phyloP scores from a whole-genome alignment of 2,329 filamentous ascomycete genomes.

The Cercospora sp. region DNA sequence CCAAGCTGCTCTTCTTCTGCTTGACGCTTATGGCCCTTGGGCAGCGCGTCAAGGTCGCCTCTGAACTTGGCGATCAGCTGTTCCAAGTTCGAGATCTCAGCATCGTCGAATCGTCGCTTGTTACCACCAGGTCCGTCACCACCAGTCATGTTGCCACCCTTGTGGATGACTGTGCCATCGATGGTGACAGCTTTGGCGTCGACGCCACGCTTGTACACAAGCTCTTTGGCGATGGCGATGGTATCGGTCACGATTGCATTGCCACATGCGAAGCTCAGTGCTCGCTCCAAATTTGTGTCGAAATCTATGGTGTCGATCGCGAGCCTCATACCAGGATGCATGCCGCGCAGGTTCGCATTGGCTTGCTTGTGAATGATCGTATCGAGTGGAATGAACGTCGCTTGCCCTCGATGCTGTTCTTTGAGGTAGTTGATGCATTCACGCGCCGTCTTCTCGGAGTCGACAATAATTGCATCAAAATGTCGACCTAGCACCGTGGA shows the following conservation, averaged over 20 bases:
- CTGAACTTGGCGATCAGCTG: slow-evolving; percentile 73
- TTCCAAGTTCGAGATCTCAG: slow-evolving; percentile 82
- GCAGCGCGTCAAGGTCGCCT: slow-evolving; percentile 75
- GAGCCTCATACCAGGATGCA: slow-evolving; percentile 77
- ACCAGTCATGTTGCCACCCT: slow-evolving; percentile 94
- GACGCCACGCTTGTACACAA: slow-evolving; percentile 81
- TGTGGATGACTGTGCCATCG: slow-evolving; percentile 95
- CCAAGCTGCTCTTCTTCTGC: slow-evolving; percentile 78
- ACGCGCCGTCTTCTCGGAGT: slow-evolving; percentile 89
- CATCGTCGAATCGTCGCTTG: slow-evolving; percentile 77
- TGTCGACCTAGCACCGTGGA: slow-evolving; percentile 88
- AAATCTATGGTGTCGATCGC: slow-evolving; percentile 97
- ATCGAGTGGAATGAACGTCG: slow-evolving; percentile 94
- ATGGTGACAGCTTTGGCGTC: slow-evolving; percentile 92
- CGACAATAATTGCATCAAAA: slow-evolving; percentile 92
- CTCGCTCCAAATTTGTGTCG: slow-evolving; percentile 81
- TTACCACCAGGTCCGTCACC: slow-evolving; percentile 77
- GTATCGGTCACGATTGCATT: slow-evolving; percentile 93
- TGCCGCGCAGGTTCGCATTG: slow-evolving; percentile 86
- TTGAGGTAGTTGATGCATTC: slow-evolving; percentile 95
- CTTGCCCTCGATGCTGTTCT: slow-evolving; percentile 80
- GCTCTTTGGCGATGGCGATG: slow-evolving; percentile 79
- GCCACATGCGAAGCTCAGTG: slow-evolving; percentile 91
- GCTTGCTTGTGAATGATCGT: slow-evolving; percentile 94
- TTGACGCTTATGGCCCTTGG: slow-evolving; percentile 72